Evolutionary conservation across 2,329 filamentous ascomycete species (phyloP), one percentile per base, ranked within the genome.

Genomic region (Phaeomoniella chlamydospora): DNA sequence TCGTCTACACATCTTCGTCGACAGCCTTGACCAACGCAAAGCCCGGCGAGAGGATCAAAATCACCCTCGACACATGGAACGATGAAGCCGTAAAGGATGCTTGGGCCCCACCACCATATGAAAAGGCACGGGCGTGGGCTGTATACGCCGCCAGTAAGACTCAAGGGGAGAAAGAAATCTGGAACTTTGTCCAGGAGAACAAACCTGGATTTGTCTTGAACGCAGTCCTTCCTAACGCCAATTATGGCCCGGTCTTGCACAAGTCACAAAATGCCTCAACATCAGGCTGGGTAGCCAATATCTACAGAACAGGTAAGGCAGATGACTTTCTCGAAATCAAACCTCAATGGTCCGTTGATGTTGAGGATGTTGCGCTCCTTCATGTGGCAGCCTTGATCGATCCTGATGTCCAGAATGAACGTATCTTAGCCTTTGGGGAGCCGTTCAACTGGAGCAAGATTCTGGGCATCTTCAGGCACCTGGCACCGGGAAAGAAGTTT

Each of bases 371-470:
- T 3, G 71, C 67, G 0, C 53, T 62, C 0, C 48, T 77, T 0
- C 70, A 75, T 29, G 55, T 74, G 2, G 63, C 66, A 2, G 71
- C 64, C 0, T 51, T 68, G 5, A 53, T 72, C 0, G 53, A 69
- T 15, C 53, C 57, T 0, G 53, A 57, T 1, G 58, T 73, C 0
- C 40, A 51, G 2, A 57, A 58, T 0, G 62, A 75, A 44, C 62
- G 73, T 1, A 48, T 77, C 5, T 72, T 74, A 45, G 72, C 55
- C 1, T 71, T 67, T 36, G 68, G 14, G 6, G 32, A 34, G 13
- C 32, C 32, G 11, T 34, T 17, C 16, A 18, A 34, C 16, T 34
- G 32, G 32, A 65, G 68, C 14, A 45, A 59, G 2, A 43, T 56
- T 2, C 41, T 68, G 6, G 44, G 39, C 0, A 49, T 59, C 6